phyloP scores from a whole-genome alignment of 2,329 filamentous ascomycete genomes.

The Chrysosporium keratinophilum region DNA sequence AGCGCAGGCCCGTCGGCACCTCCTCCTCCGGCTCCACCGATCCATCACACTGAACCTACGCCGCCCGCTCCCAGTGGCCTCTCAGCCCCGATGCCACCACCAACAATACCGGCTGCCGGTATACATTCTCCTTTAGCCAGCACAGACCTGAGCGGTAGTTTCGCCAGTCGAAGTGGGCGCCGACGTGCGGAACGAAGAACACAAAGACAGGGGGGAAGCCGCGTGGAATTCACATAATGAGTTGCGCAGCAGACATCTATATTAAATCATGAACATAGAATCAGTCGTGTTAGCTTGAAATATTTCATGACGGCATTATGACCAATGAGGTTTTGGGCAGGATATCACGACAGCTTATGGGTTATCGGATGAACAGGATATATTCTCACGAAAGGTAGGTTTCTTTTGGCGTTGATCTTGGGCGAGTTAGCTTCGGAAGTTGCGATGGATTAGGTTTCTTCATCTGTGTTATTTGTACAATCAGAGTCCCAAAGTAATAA shows the following conservation, averaged over 20 bases:
- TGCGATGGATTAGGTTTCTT: not conserved
- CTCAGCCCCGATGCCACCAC: constrained; percentile 28
- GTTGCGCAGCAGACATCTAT: not conserved
- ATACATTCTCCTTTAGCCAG: constrained; percentile 37
- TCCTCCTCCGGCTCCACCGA: constrained; percentile 16
- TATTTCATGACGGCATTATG: not conserved
- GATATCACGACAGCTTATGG: not conserved
- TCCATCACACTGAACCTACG: not conserved
- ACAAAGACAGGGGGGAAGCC: constrained; percentile 35
- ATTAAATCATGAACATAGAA: constrained; percentile 4
- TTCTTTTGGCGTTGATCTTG: not conserved
- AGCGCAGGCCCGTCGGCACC: constrained; percentile 24
- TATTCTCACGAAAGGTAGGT: constrained; percentile 1
- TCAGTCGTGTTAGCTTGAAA: not conserved
- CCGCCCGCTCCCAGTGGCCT: not conserved
- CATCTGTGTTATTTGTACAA: not conserved
- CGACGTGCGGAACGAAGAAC: constrained; percentile 45
- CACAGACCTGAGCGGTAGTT: constrained; percentile 41
- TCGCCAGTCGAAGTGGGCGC: constrained; percentile 45
- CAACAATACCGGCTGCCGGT: constrained; percentile 34
- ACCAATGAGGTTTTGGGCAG: not conserved
- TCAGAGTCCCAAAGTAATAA: too few relatives aligned
- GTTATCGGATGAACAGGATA: not conserved
- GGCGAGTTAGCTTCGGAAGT: not conserved
- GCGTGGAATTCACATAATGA: constrained; percentile 41